Evolutionary conservation across 495 filamentous ascomycete species (phyloP).

Genomic region (Podospora bellae-mahoneyi): DNA sequence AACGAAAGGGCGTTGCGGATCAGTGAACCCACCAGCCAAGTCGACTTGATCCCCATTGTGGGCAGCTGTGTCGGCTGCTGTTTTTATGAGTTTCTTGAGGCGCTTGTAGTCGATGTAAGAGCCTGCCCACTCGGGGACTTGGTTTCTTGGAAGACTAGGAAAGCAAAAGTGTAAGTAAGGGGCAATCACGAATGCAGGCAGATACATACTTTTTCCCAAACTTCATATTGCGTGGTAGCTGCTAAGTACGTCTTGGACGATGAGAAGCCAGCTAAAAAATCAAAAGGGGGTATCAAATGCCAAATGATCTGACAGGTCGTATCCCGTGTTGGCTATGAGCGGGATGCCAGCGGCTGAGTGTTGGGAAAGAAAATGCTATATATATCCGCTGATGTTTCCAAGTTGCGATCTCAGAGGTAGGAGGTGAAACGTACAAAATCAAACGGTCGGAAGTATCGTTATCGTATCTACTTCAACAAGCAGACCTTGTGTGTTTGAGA

Average conservation of each 20-base stretch:
- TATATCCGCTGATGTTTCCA: too few species aligned
- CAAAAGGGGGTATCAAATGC: background rate
- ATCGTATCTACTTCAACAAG: background rate
- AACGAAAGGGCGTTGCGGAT: conserved; percentile 3
- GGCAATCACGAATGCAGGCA: background rate
- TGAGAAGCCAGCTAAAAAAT: background rate
- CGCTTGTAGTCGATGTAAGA: conserved; percentile 96
- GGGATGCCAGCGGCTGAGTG: background rate
- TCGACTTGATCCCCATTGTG: conserved; percentile 71
- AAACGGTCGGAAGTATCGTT: background rate
- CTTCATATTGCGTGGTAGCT: conserved; percentile 57
- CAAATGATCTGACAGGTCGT: background rate
- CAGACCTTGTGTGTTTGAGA: background rate
- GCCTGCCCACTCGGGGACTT: conserved; percentile 93
- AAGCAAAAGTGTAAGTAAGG: conserved; percentile 22
- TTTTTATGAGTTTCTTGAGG: conserved; percentile 89
- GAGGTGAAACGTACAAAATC: background rate
- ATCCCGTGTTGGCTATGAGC: background rate
- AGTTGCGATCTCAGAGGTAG: background rate
- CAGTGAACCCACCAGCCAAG: conserved; percentile 56
- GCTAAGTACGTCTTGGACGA: background rate
- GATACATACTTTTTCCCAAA: conserved; percentile 65
- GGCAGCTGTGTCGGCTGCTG: conserved; percentile 55
- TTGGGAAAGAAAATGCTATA: background rate
- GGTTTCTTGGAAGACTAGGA: conserved; percentile 78